Conservation (phyloP, 768 basidiomycete species). For the Rhizopogon vinicolor region DNA sequence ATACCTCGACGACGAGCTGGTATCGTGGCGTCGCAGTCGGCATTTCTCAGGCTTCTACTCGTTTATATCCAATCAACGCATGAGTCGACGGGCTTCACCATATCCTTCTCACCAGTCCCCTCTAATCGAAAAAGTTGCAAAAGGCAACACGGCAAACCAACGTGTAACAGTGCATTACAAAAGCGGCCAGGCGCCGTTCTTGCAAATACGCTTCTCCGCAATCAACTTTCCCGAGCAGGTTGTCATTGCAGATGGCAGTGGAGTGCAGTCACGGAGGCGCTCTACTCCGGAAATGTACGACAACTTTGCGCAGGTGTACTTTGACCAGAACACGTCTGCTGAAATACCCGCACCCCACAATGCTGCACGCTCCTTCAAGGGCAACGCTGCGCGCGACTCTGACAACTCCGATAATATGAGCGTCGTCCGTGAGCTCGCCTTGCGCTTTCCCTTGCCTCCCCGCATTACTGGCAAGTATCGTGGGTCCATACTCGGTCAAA, state of each 20-base stretch:
- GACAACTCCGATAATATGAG: slow-evolving; percentile 38
- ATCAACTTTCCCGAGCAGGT: slow-evolving; percentile 36
- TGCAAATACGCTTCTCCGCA: slow-evolving; percentile 52
- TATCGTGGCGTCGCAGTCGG: slow-evolving; percentile 12
- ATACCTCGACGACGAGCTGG: slow-evolving; percentile 37
- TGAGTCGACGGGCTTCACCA: slow-evolving; percentile 49
- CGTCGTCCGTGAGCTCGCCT: slow-evolving; percentile 46
- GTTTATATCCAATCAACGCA: slow-evolving; percentile 52
- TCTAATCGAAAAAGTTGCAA: slow-evolving; percentile 1
- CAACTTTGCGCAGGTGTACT: background rate
- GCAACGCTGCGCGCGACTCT: slow-evolving; percentile 17
- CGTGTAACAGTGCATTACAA: slow-evolving; percentile 49
- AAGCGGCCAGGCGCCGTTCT: slow-evolving; percentile 40
- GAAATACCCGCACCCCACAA: slow-evolving; percentile 8
- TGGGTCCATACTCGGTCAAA: slow-evolving; percentile 18
- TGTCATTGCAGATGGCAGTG: slow-evolving; percentile 8
- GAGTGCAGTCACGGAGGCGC: slow-evolving; percentile 11
- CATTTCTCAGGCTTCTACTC: slow-evolving; percentile 37
- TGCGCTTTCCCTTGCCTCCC: slow-evolving; percentile 51
- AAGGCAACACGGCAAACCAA: slow-evolving; percentile 18
- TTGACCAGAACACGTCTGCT: slow-evolving; percentile 3
- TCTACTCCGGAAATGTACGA: slow-evolving; percentile 7
- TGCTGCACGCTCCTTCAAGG: slow-evolving; percentile 1
- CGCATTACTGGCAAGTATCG: slow-evolving; percentile 24
- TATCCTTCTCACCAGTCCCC: slow-evolving; percentile 6